These are phyloP conservation scores for Metarhizium robertsii DNA, from an alignment of 2,329 filamentous ascomycete genomes.

Conservation along the genomic window DNA sequence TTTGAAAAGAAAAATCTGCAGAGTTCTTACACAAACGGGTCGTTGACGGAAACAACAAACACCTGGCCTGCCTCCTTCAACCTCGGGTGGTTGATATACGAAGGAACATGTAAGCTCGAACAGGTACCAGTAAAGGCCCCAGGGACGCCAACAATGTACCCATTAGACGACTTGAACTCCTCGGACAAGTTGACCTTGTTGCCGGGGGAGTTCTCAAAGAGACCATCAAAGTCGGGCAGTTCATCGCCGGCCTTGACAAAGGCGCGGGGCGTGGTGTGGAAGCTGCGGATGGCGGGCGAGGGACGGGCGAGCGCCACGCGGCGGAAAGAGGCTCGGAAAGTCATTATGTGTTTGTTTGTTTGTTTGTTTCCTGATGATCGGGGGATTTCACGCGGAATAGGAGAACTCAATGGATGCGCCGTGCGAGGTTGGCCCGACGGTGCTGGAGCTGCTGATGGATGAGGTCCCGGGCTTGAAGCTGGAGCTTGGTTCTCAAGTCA, in stretches of 20 bases:
- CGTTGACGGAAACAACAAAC: slow-evolving; percentile 88
- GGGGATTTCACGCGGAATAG: background rate
- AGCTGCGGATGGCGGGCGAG: slow-evolving; percentile 28
- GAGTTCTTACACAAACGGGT: slow-evolving; percentile 74
- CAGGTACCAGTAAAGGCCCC: slow-evolving; percentile 60
- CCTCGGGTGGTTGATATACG: slow-evolving; percentile 72
- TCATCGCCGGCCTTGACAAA: slow-evolving; percentile 70
- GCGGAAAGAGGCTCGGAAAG: slow-evolving; percentile 26
- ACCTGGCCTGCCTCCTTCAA: slow-evolving; percentile 74
- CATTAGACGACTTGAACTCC: slow-evolving; percentile 62
- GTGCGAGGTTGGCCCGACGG: background rate
- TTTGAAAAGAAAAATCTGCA: too few relatives aligned
- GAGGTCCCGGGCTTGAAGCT: background rate
- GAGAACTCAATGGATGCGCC: background rate
- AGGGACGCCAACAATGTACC: slow-evolving; percentile 77
- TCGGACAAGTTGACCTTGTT: slow-evolving; percentile 83
- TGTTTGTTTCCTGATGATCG: background rate
- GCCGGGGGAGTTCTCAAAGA: slow-evolving; percentile 78
- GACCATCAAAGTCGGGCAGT: slow-evolving; percentile 66
- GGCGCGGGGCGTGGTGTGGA: slow-evolving; percentile 54
- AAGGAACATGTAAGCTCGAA: slow-evolving; percentile 65
- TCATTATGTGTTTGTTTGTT: slow-evolving; percentile 17
- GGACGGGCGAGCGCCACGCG: slow-evolving; percentile 22
- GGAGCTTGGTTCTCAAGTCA: background rate
- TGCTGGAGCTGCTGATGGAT: background rate